A percentile compares a stretch with the other conserved stretches of the same genome.
phyloP scores from a whole-genome alignment of 139 green algal species.

The Ulvella scutata region DNA sequence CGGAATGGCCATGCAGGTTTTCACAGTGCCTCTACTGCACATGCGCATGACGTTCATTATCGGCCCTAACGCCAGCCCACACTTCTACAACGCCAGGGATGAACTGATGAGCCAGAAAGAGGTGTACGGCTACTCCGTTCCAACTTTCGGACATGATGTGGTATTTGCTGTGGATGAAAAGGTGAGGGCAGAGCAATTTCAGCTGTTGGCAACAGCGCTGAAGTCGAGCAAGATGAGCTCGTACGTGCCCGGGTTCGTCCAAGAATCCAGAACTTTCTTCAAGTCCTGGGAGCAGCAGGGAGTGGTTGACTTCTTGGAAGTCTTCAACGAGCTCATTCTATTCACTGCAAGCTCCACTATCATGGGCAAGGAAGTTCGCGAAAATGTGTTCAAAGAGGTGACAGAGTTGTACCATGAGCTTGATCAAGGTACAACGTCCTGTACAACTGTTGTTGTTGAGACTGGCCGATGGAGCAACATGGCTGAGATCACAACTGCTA shows the following conservation, averaged over 20 bases:
- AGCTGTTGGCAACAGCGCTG: conserved; percentile 87
- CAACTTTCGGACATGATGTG: conserved; percentile 90
- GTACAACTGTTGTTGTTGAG: too few relatives aligned
- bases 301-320: conserved; percentile 75
- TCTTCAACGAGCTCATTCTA: conserved; percentile 82
- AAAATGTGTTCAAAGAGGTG: conserved; percentile 79
- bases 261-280: conserved; percentile 85
- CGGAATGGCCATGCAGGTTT: conserved; percentile 38
- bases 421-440: conserved; percentile 58
- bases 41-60: conserved; percentile 94
- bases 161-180: conserved; percentile 97
- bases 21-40: conserved; percentile 91
- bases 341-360: conserved; percentile 82
- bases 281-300: conserved; percentile 69
- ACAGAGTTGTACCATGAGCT: conserved; percentile 81
- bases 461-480: too few relatives aligned
- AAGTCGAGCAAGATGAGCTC: conserved; percentile 65
- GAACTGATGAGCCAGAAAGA: conserved; percentile 83
- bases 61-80: conserved; percentile 61
- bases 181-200: conserved; percentile 86
- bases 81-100: conserved; percentile 95
- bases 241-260: conserved; percentile 81
- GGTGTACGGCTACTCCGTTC: conserved; percentile 96
- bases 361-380: conserved; percentile 81
- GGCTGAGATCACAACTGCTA: too few relatives aligned